Base-by-base conservation (phyloP, 2,329 filamentous ascomycete species). In the Alternaria triticimaculans region DNA sequence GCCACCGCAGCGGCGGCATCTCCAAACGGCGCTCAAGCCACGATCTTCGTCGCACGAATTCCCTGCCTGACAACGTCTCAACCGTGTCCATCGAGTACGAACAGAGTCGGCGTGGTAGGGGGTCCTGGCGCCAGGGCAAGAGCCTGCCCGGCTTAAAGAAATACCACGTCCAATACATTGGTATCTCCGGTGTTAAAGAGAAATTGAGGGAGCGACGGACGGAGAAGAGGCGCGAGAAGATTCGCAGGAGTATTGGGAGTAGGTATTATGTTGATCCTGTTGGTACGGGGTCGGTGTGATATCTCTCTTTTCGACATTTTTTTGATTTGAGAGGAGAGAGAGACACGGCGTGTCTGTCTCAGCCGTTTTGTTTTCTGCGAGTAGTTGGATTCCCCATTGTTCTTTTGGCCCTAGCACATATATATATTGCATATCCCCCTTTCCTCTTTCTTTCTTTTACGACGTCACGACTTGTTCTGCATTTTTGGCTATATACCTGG, bases 211-310 rank as follows among this genome's bases (percentile, higher is more conserved):
- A 84, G 72, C 78, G 80, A 58, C 82, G 79, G 65, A 81, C 82
- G 55, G 85, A 89, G 73, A 84, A 82, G 66, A 79, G 85, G 63
- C 80, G 87, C 63, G 82, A 86, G 65, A 82, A 79, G 62, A 77
- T 89, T 55, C 84, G 87, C 66, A 82, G 83, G 59, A 86, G 83
- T 59, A 89, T 90, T 71, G 84, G 85, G 2, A 76, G 77, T 15
- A 78, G 80, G 59, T 80, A 82, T 71, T 82, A 77, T 58, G 68
- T 77, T 15, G 77, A 80, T 50, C 68, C 65, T 5, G 64, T 62
- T 12, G 60, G 28, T 12, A 55, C 55, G 6, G 48, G 25, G 30
- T 62, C 60, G 21, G 20, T 33, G 1, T 53, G 11, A 9, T 25
- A 20, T 8, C 49, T 11, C 2, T n/a, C 49, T 53, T 37, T 53